Evolutionary conservation across 78 protist species (phyloP), one percentile per base, ranked within the genome.

Genomic region (Trichosphaerium sp.): DNA sequence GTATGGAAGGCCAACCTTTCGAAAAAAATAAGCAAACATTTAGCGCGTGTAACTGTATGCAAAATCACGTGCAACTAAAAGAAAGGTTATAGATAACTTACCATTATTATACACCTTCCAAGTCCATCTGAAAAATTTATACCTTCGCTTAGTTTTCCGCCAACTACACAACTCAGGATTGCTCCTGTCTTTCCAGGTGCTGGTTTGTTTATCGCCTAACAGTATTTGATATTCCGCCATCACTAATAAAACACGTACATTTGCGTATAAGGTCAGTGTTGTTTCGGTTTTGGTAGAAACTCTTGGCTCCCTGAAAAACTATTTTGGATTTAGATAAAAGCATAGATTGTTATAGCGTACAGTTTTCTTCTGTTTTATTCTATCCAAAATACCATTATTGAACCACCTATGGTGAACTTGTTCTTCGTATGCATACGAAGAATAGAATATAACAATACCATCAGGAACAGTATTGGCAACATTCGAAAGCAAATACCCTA

Each of bases 81-180:
- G n/a, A 43, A 59, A 14, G 65, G 39, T 23, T 4, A 6, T 14
- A 8, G 41, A 59, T 11, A 6, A n/a, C n/a, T n/a, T 59, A 43
- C n/a, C 35, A 32, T 29, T 15, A 7, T 8, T 41, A 12, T 44
- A 43, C 49, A 74, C 78, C 56, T 0, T 40, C 83, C 55, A 21
- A 80, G 32, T n/a, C 59, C 74, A 40, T 90, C 94, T 7, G 58
- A 0, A 55, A 90, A 90, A 66, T 90, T 90, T 63, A 90, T 90
- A 23, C 95, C 95, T 66, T 90, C 95, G 39, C 79, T 61, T 81
- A 90, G 14, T 40, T 90, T 90, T 15, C 94, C 95, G 44, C 90
- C 90, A 8, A 87, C 83, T 5, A 90, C 87, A 31, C 56, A 2
- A 2, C 52, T 38, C 21, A 90, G 63, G 37, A 82, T 2, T 1